Conservation (phyloP, 2,329 filamentous ascomycete species). For the Intubia oerlemansii region DNA sequence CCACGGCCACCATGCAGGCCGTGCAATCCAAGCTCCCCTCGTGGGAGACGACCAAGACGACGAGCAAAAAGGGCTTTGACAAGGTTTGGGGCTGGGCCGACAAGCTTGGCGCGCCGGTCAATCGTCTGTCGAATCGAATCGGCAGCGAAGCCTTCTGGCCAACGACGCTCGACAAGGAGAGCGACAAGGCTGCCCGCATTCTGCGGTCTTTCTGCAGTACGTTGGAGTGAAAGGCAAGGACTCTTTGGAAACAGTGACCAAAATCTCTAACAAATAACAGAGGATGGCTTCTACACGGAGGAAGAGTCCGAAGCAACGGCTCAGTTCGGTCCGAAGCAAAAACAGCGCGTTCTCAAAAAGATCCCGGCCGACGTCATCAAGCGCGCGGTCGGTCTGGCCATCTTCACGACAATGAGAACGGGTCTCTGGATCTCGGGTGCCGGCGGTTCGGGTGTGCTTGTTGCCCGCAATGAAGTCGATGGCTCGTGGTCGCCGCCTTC, state of each 20-base stretch:
- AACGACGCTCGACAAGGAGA: constrained; percentile 50
- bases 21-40: constrained; percentile 16
- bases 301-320: constrained; percentile 10
- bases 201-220: constrained; percentile 47
- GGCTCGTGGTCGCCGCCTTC: constrained; percentile 58
- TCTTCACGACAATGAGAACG: constrained; percentile 45
- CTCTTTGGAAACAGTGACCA: background rate
- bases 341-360: constrained; percentile 26
- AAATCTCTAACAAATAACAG: constrained; percentile 11
- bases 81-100: constrained; percentile 47
- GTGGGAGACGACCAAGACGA: constrained; percentile 32
- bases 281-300: constrained; percentile 28
- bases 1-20: constrained; percentile 19
- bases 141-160: constrained; percentile 61
- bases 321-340: constrained; percentile 5
- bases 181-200: constrained; percentile 56
- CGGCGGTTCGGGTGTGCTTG: constrained; percentile 35
- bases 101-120: constrained; percentile 23
- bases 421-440: constrained; percentile 34
- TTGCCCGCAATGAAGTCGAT: constrained; percentile 29
- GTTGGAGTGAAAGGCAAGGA: too few species aligned
- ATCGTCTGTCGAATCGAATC: constrained; percentile 14
- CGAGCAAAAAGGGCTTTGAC: constrained; percentile 47
- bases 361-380: constrained; percentile 38
- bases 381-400: constrained; percentile 45